A percentile compares a stretch with the other conserved stretches of the same genome.
These are phyloP conservation scores for Sclerotinia spermophila DNA, from an alignment of 2,329 filamentous ascomycete genomes.

Conservation along the genomic window DNA sequence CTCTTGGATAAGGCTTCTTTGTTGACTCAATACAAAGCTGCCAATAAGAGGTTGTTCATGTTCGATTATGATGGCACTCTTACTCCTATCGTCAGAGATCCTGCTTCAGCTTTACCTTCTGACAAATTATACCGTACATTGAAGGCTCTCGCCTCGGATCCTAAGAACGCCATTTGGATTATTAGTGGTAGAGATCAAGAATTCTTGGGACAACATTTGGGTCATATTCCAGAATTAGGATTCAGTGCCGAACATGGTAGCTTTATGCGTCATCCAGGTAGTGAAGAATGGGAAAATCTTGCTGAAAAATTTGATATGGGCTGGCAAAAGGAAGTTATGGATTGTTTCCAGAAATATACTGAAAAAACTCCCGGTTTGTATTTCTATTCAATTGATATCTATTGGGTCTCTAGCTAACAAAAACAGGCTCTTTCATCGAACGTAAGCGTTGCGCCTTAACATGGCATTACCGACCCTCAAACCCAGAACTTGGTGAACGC, in stretches of 20 bases:
- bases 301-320: slow-evolving; percentile 84
- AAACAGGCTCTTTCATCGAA: slow-evolving; percentile 80
- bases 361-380: slow-evolving; percentile 73
- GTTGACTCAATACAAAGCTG: slow-evolving; percentile 68
- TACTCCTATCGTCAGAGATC: slow-evolving; percentile 91
- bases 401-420: slow-evolving; percentile 24
- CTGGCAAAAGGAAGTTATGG: slow-evolving; percentile 83
- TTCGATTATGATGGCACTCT: slow-evolving; percentile 98
- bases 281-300: slow-evolving; percentile 80
- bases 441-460: slow-evolving; percentile 90
- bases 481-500: slow-evolving; percentile 78
- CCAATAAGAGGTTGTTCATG: slow-evolving; percentile 86
- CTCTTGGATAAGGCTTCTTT: slow-evolving; percentile 72
- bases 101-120: slow-evolving; percentile 82
- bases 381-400: neutral
- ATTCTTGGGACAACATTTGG: slow-evolving; percentile 86
- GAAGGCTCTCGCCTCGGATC: slow-evolving; percentile 73
- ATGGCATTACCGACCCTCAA: slow-evolving; percentile 93
- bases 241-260: slow-evolving; percentile 96
- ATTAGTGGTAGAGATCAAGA: slow-evolving; percentile 92
- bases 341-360: slow-evolving; percentile 83
- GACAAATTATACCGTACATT: slow-evolving; percentile 77
- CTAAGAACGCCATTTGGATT: slow-evolving; percentile 91
- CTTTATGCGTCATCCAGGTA: slow-evolving; percentile 80
- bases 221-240: slow-evolving; percentile 85